These are phyloP conservation scores for Trichosporon sp. DNA, from an alignment of 1,284 basidiomycete genomes.

Conservation along the genomic window DNA sequence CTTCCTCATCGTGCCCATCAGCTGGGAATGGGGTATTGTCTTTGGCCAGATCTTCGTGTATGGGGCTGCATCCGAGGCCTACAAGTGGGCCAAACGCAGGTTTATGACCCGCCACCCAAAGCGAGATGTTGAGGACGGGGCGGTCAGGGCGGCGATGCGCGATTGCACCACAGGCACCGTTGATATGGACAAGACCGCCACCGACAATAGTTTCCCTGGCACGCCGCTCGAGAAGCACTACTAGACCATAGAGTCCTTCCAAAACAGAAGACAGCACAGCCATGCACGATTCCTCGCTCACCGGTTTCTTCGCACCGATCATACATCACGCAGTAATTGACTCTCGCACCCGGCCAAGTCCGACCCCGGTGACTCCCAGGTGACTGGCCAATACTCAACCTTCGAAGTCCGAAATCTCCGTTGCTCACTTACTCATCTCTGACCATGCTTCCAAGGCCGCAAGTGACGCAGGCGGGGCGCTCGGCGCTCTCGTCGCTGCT, in stretches of 20 bases:
- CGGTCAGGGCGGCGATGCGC: background rate
- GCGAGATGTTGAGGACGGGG: background rate
- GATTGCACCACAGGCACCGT: background rate
- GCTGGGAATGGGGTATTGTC: constrained; percentile 57
- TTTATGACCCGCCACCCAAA: background rate
- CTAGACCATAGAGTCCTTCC: background rate
- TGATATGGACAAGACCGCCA: background rate
- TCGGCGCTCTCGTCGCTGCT: constrained; percentile 27
- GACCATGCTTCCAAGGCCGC: constrained; percentile 18
- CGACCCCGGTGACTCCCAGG: background rate
- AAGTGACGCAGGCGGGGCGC: constrained; percentile 16
- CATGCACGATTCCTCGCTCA: background rate
- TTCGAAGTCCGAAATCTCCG: background rate
- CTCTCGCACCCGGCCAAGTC: background rate
- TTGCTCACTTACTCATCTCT: background rate
- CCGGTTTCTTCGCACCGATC: background rate
- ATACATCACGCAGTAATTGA: too few species aligned
- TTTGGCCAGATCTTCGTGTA: constrained; percentile 54
- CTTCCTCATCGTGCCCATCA: constrained; percentile 48
- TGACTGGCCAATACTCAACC: background rate
- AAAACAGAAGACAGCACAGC: background rate
- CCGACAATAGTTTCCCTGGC: background rate
- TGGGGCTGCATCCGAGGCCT: constrained; percentile 43
- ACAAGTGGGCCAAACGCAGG: constrained; percentile 47
- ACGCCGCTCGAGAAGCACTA: background rate